phyloP scores from a whole-genome alignment of 2,329 filamentous ascomycete species.

The Pseudocercospora macadamiae region DNA sequence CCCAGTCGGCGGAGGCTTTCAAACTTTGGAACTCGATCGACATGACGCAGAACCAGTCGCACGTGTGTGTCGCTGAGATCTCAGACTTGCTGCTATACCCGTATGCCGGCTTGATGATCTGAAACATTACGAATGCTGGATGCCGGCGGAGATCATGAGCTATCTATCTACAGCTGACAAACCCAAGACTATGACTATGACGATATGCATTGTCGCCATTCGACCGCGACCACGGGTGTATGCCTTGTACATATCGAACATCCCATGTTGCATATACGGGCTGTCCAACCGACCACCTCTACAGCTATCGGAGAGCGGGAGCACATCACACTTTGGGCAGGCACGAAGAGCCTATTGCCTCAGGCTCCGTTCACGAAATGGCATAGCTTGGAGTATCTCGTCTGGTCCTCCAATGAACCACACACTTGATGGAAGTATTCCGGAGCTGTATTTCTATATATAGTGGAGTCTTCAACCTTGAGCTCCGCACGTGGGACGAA shows the following conservation, averaged over 20 bases:
- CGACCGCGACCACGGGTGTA: not conserved
- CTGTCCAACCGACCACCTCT: no score
- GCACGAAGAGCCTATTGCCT: not conserved
- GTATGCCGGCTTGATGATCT: not conserved
- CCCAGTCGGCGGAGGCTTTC: not conserved
- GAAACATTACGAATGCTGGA: no score
- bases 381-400: not conserved
- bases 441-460: not conserved
- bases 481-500: not conserved
- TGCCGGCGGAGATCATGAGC: not conserved
- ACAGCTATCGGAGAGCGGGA: no score
- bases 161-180: not conserved
- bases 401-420: not conserved
- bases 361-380: not conserved
- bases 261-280: not conserved
- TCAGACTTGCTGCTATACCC: no score
- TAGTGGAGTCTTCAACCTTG: not conserved
- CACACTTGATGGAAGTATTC: not conserved
- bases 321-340: no score
- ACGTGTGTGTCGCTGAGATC: not conserved
- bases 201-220: not conserved
- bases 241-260: not conserved
- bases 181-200: not conserved
- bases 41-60: not conserved
- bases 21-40: not conserved